A percentile compares a stretch with the other conserved stretches of the same genome.
Conservation (phyloP, 345 rosid species). For the Hibiscus tridactylites region DNA sequence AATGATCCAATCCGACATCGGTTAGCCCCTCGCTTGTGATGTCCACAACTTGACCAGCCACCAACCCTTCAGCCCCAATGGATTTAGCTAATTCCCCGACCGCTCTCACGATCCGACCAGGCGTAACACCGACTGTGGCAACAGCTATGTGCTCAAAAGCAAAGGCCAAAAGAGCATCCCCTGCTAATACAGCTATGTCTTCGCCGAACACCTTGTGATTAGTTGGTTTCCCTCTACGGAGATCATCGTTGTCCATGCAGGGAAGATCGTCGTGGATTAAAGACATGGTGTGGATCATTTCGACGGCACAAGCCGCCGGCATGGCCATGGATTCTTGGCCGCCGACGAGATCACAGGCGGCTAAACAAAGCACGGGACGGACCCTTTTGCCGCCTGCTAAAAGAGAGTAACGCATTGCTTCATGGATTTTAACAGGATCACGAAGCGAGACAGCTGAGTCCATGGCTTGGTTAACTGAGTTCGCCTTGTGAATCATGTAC, state of each 20-base stretch:
- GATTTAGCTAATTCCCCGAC: slow-evolving; percentile 62
- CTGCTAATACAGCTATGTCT: slow-evolving; percentile 76
- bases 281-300: slow-evolving; percentile 96
- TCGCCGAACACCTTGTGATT: slow-evolving; percentile 84
- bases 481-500: slow-evolving; percentile 57
- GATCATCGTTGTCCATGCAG: slow-evolving; percentile 91
- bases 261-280: slow-evolving; percentile 92
- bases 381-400: slow-evolving; percentile 88
- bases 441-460: slow-evolving; percentile 54
- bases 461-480: slow-evolving; percentile 56
- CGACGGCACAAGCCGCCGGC: slow-evolving; percentile 87
- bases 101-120: slow-evolving; percentile 46
- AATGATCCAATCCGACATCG: slow-evolving; percentile 52
- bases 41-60: slow-evolving; percentile 89
- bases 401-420: slow-evolving; percentile 90
- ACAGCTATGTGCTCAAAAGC: slow-evolving; percentile 74
- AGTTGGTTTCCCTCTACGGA: slow-evolving; percentile 92
- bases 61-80: slow-evolving; percentile 63
- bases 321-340: slow-evolving; percentile 56
- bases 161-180: slow-evolving; percentile 73
- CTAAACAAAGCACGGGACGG: slow-evolving; percentile 71
- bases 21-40: slow-evolving; percentile 50
- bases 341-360: slow-evolving; percentile 79
- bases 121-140: slow-evolving; percentile 39
- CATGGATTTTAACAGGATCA: slow-evolving; percentile 73